Conservation (phyloP, 805 yeast species). For the Saturnispora halmiae region DNA sequence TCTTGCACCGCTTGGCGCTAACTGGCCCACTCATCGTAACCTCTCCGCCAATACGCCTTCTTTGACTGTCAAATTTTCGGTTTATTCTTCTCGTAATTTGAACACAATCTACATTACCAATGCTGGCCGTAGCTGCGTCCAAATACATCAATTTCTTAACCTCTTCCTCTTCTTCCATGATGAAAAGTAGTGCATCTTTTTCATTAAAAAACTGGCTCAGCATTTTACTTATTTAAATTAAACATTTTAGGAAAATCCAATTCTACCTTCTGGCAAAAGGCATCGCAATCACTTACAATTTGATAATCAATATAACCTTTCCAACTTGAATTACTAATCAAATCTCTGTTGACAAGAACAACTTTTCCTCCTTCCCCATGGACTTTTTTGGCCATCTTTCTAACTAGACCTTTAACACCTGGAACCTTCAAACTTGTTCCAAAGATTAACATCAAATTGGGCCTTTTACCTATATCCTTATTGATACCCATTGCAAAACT, state of each 20-base stretch:
- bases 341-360: slow-evolving; percentile 64
- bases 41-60: slow-evolving; percentile 1
- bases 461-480: slow-evolving; percentile 55
- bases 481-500: slow-evolving; percentile 61
- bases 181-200: not conserved
- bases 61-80: not conserved
- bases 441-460: slow-evolving; percentile 76
- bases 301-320: slow-evolving; percentile 68
- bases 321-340: slow-evolving; percentile 57
- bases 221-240: not conserved
- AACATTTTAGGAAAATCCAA: slow-evolving; percentile 40
- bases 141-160: slow-evolving; percentile 4
- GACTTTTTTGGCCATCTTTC: slow-evolving; percentile 54
- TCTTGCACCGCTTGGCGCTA: slow-evolving; percentile 1
- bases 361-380: slow-evolving; percentile 74
- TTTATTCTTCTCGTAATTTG: slow-evolving; percentile 1
- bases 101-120: not conserved
- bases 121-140: slow-evolving; percentile 1
- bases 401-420: slow-evolving; percentile 77
- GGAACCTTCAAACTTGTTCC: slow-evolving; percentile 90
- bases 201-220: not conserved
- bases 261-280: slow-evolving; percentile 55
- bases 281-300: slow-evolving; percentile 71
- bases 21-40: not conserved
- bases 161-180: not conserved